Evolutionary conservation across 805 yeast genomes (phyloP).

Genomic region (Candida pini): DNA sequence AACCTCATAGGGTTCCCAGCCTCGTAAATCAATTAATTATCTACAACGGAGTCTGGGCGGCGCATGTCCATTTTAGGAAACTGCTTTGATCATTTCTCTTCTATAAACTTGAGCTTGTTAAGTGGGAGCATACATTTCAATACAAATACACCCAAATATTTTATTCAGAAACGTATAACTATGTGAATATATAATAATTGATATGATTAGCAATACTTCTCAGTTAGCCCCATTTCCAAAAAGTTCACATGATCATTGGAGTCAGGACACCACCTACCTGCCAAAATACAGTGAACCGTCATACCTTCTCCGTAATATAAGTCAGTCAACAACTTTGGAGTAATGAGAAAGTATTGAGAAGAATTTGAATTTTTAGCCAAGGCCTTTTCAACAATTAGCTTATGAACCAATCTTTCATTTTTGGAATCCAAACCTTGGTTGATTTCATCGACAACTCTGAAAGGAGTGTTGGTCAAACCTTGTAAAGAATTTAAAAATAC

Average conservation of each 20-base stretch:
- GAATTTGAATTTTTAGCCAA: conserved; percentile 39
- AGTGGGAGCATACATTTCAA: no score
- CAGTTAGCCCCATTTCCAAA: conserved; percentile 27
- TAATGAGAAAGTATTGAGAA: conserved; percentile 85
- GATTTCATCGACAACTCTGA: conserved; percentile 94
- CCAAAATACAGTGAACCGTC: conserved; percentile 81
- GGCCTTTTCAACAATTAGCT: conserved; percentile 78
- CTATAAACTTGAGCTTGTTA: no score
- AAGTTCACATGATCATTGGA: conserved; percentile 14
- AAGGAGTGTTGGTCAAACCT: conserved; percentile 82
- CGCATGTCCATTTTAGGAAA: no score
- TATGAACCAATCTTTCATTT: conserved; percentile 84
- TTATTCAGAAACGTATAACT: no score
- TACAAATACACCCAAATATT: no score
- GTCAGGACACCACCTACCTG: conserved; percentile 34
- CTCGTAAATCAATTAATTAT: no score
- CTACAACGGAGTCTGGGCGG: no score
- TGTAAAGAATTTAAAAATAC: conserved; percentile 87
- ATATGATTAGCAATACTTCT: conserved; percentile 11
- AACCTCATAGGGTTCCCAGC: no score
- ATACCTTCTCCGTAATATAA: conserved; percentile 71
- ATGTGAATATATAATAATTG: conserved; percentile 2
- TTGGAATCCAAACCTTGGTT: conserved; percentile 98
- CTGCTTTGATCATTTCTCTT: no score
- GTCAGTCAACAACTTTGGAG: conserved; percentile 83